These are phyloP conservation scores for Astragalus membranaceus DNA, from an alignment of 306 rosid species.

Conservation along the genomic window DNA sequence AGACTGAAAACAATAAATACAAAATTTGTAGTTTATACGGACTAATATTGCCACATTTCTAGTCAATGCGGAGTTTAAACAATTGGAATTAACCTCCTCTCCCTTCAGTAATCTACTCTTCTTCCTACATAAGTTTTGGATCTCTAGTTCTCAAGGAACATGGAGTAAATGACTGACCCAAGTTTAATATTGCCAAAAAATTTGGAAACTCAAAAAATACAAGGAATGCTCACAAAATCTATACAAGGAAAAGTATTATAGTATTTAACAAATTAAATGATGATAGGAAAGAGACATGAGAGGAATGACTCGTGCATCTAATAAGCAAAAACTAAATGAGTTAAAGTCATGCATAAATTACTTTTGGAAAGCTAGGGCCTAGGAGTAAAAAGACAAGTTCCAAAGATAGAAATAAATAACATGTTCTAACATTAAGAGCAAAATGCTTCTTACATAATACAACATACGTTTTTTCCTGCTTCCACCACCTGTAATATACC, in stretches of 20 bases:
- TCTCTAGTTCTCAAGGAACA: neutral
- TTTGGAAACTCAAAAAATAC: neutral
- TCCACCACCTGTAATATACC: constrained; percentile 95
- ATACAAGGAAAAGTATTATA: neutral
- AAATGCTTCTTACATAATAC: neutral
- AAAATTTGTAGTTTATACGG: too few relatives aligned
- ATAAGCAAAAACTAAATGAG: too few relatives aligned
- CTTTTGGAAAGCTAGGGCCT: too few relatives aligned
- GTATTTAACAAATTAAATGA: neutral
- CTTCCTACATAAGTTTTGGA: neutral
- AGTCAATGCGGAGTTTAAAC: too few relatives aligned
- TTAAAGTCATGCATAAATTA: too few relatives aligned
- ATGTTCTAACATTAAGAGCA: neutral
- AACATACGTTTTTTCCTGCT: constrained; percentile 81
- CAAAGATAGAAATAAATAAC: neutral
- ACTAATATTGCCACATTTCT: too few relatives aligned
- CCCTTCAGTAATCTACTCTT: neutral
- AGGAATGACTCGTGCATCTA: too few relatives aligned
- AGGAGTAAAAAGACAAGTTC: too few relatives aligned
- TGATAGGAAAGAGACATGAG: too few relatives aligned
- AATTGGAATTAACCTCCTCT: neutral
- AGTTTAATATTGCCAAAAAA: neutral
- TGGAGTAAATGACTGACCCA: neutral
- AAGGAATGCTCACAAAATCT: neutral
- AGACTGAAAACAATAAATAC: too few relatives aligned